These are phyloP conservation scores for Xerocomus alliaceus DNA, from an alignment of 1,284 basidiomycete genomes.

Conservation along the genomic window DNA sequence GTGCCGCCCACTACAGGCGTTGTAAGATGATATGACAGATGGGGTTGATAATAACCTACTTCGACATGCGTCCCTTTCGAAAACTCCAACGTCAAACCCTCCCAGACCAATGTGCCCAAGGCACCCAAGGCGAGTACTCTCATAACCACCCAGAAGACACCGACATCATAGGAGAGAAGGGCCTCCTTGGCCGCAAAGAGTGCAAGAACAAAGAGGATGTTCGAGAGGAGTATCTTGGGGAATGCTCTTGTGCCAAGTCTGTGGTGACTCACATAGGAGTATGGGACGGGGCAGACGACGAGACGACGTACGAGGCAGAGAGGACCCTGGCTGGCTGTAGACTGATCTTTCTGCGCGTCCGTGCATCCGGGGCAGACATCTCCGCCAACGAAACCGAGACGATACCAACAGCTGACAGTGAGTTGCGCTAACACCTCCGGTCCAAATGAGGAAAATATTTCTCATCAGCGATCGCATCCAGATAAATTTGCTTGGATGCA, in stretches of 20 bases:
- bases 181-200: constrained; percentile 69
- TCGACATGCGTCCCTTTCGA: constrained; percentile 62
- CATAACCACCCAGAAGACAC: constrained; percentile 76
- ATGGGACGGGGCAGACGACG: background rate
- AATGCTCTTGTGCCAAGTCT: constrained; percentile 59
- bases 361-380: constrained; percentile 73
- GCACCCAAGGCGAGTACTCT: constrained; percentile 70
- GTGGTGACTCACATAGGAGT: constrained; percentile 22
- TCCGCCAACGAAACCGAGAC: constrained; percentile 19
- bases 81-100: constrained; percentile 57
- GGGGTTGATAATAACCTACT: constrained; percentile 47
- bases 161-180: constrained; percentile 66
- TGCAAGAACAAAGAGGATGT: constrained; percentile 66
- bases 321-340: constrained; percentile 59
- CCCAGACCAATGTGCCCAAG: constrained; percentile 64
- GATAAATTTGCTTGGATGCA: constrained; percentile 14
- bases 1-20: constrained; percentile 66
- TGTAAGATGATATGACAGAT: constrained; percentile 15
- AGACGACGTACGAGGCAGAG: constrained; percentile 58
- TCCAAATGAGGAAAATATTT: constrained; percentile 30
- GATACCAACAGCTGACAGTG: background rate
- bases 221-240: constrained; percentile 62
- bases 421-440: background rate
- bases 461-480: constrained; percentile 17
- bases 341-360: constrained; percentile 71